Evolutionary conservation across 2,329 filamentous ascomycete genomes (phyloP).

Genomic region (Hypoxylon sp.): DNA sequence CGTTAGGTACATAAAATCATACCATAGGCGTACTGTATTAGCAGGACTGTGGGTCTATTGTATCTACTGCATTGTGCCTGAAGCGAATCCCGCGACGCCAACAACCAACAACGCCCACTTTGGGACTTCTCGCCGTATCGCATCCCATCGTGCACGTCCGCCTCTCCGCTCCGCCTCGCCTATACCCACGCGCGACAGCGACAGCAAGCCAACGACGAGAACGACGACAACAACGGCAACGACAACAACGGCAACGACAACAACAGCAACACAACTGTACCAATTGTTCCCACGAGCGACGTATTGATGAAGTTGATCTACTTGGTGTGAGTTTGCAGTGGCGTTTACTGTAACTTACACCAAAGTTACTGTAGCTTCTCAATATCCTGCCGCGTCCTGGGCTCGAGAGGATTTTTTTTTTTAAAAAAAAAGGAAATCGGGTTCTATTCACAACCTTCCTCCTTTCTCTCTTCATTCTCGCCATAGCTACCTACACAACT

Average conservation of each 20-base stretch:
- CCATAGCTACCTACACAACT: background rate
- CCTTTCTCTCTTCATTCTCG: background rate
- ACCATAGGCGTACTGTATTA: conserved; percentile 33
- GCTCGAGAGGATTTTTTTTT: background rate
- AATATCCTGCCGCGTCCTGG: conserved; percentile 22
- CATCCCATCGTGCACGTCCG: conserved; percentile 41
- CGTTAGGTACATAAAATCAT: conserved; percentile 21
- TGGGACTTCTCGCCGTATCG: conserved; percentile 30
- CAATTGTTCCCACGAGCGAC: conserved; percentile 31
- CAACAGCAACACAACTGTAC: conserved; percentile 3
- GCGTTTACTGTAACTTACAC: conserved; percentile 6
- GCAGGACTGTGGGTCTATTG: background rate
- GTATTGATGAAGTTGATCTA: conserved; percentile 23
- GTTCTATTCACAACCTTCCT: background rate
- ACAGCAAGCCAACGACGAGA: background rate
- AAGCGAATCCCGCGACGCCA: conserved; percentile 40
- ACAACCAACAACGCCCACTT: conserved; percentile 31
- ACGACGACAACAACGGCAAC: background rate
- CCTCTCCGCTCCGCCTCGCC: conserved; percentile 24
- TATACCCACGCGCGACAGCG: conserved; percentile 32
- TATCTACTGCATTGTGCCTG: conserved; percentile 26
- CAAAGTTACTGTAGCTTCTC: conserved; percentile 9
- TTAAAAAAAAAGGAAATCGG: background rate
- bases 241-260: conserved; percentile 4
- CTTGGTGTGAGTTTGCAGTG: conserved; percentile 13